Base-by-base conservation (phyloP, 768 basidiomycete species). In the Lentinula boryana region DNA sequence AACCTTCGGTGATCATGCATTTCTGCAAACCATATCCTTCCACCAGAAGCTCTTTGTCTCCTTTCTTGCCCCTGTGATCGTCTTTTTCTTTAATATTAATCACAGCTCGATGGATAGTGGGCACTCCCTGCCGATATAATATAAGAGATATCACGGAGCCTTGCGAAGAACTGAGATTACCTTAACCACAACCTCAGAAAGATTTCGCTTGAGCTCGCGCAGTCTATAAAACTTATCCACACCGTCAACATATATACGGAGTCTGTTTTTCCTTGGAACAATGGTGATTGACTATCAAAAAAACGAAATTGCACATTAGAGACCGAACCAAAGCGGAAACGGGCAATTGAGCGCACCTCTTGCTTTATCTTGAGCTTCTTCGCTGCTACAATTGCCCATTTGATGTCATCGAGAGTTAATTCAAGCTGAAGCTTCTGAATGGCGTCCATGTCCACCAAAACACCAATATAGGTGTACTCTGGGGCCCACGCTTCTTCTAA, bases 1-100 rank as follows among this genome's bases (percentile, higher is more conserved):
- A 72, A 93, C 95, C 96, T 76, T 97, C 95, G 1, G 94, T 96
- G 27, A 84, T 89, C 97, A 99, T 99, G 68, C 97, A 96, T 68
- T 92, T 91, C 66, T 95, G 90, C 60, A 99, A 77, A 15, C 97
- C 97, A 72, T 98, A 95, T 8, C 97, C 97, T 79, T 98, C 96
- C 1, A 98, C 95, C 7, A 99, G 82, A 9, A 99, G 75, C 69
- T 96, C 91, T 70, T 96, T 94, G 66, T 94, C 89, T 7, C 87
- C 88, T 67, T 93, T 91, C 73, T 88, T 88, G 2, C 92, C 92
- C 63, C 83, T 82, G 3, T 76, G 73, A 58, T 93, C 88, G 38
- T 89, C 85, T 65, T 93, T 89, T 57, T 95, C 93, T 71, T 95
- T 94, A 75, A 95, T 93, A 67, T 94, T 94, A 72, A 99, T 98